Evolutionary conservation across 2,329 filamentous ascomycete species (phyloP).

Genomic region (Aaosphaeria arxii): DNA sequence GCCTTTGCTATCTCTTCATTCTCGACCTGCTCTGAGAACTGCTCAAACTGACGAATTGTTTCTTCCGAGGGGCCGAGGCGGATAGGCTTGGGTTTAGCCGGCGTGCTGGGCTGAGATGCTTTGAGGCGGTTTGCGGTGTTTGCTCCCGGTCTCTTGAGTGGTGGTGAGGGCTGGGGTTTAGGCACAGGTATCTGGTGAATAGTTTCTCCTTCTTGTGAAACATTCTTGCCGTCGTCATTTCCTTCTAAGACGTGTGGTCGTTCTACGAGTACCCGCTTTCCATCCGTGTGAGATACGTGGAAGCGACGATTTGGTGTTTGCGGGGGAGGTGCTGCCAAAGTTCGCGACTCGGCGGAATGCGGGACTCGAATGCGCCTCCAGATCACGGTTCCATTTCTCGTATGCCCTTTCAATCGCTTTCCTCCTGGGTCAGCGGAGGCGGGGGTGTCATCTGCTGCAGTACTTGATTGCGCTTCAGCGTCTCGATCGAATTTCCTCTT

Average conservation of each 20-base stretch:
- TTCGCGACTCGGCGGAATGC: slow-evolving; percentile 13
- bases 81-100: neutral
- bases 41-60: slow-evolving; percentile 29
- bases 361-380: neutral
- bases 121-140: neutral
- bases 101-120: neutral
- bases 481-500: no score
- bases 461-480: no score
- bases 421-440: slow-evolving; percentile 1
- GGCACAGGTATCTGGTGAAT: neutral
- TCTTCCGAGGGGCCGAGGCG: slow-evolving; percentile 17
- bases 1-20: slow-evolving; percentile 7
- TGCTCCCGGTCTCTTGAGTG: slow-evolving; percentile 1
- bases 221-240: neutral
- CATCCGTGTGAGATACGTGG: slow-evolving; percentile 9
- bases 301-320: slow-evolving; percentile 20
- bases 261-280: slow-evolving; percentile 6
- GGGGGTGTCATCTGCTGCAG: no score
- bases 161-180: neutral
- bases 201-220: neutral
- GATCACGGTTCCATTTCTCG: neutral
- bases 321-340: slow-evolving; percentile 10
- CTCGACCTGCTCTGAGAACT: slow-evolving; percentile 31
- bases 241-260: neutral
- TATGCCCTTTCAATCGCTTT: neutral